phyloP scores from a whole-genome alignment of 805 yeast genomes.

The Lipomyces orientalis region DNA sequence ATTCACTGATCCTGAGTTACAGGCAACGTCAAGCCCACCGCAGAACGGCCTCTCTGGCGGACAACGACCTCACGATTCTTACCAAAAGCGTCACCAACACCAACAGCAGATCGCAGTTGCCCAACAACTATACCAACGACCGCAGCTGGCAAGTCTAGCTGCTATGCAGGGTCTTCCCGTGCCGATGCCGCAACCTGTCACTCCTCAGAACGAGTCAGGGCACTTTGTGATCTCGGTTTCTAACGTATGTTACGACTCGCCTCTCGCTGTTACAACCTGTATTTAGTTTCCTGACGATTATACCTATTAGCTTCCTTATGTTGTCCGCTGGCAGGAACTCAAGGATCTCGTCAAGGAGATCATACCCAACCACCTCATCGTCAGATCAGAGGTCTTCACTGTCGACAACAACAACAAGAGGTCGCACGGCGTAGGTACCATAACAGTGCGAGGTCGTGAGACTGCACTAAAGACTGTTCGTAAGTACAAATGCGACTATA shows the following conservation, averaged over 20 bases:
- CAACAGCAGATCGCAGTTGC: not conserved
- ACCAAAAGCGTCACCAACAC: not conserved
- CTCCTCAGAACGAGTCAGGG: constrained; percentile 1
- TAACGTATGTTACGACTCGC: constrained; percentile 6
- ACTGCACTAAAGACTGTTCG: constrained; percentile 27
- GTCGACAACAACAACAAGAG: constrained; percentile 19
- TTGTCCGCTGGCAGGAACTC: constrained; percentile 39
- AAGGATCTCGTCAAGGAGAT: constrained; percentile 37
- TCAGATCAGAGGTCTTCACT: constrained; percentile 33
- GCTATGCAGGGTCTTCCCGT: not conserved
- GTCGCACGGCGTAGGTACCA: constrained; percentile 33
- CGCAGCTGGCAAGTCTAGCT: not conserved
- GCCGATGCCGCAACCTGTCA: constrained; percentile 1
- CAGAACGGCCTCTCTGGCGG: not conserved
- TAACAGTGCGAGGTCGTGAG: constrained; percentile 35
- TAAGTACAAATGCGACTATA: constrained; percentile 8
- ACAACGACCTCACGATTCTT: not conserved
- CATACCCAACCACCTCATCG: constrained; percentile 28
- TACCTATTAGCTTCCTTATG: constrained; percentile 30
- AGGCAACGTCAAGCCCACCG: not conserved
- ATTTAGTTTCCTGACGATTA: constrained; percentile 18
- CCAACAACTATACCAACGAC: not conserved
- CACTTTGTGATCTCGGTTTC: constrained; percentile 20
- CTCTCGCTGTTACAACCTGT: not conserved
- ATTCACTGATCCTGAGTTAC: not conserved